A percentile compares a stretch with the other conserved stretches of the same genome.
phyloP scores from a whole-genome alignment of 2,329 filamentous ascomycete genomes.

The Ophiostoma australiae region DNA sequence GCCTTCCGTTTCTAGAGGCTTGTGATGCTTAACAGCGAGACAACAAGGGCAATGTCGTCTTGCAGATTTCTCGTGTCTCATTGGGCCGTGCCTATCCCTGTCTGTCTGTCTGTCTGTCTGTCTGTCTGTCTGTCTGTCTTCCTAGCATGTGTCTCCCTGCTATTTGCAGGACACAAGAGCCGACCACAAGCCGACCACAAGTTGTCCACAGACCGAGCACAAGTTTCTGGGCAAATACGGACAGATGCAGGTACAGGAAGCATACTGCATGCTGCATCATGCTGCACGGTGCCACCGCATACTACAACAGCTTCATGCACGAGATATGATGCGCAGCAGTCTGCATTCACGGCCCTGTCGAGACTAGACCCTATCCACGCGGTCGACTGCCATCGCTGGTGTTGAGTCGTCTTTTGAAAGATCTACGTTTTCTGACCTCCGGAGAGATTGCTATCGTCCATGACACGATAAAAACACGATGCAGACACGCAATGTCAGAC shows the following conservation, averaged over 20 bases:
- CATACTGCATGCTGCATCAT: neutral
- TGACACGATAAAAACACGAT: neutral
- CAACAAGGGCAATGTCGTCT: neutral
- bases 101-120: neutral
- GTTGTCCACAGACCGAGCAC: neutral
- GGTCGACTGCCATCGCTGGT: neutral
- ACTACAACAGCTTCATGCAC: neutral
- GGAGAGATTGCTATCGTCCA: neutral
- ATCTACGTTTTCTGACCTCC: neutral
- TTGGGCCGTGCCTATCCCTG: neutral
- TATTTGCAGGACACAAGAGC: neutral
- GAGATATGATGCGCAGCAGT: neutral
- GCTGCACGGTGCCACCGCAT: neutral
- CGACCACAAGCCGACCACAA: neutral
- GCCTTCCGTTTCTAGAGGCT: neutral
- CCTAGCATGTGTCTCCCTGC: neutral
- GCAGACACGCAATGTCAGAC: neutral
- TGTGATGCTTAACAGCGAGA: neutral
- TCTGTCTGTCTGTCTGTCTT: neutral
- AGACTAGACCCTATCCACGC: neutral
- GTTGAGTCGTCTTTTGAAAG: neutral
- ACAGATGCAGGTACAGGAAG: constrained; percentile 1
- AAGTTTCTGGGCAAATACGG: neutral
- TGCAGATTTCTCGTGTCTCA: neutral
- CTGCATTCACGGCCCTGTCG: neutral